Evolutionary conservation across 2,329 filamentous ascomycete genomes (phyloP), one percentile per base, ranked within the genome.

Genomic region (Trichoderma polysporum): DNA sequence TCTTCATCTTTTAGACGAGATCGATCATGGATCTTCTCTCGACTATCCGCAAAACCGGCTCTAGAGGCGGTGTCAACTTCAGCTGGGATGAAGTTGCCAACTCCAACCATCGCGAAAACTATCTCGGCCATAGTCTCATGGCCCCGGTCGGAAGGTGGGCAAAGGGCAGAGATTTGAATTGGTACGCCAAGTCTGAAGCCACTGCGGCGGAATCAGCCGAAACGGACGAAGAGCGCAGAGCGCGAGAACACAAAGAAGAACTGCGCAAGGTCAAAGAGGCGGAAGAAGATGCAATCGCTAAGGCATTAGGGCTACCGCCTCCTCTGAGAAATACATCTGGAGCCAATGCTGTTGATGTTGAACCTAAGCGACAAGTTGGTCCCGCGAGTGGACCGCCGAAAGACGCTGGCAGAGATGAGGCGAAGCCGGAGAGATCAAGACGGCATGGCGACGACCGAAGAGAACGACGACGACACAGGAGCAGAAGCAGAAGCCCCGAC

Each of bases 91-190:
- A 97, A 72, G 94, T 99, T 75, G 90, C 94, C 77, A 88, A 84
- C 71, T 96, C 93, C 58, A 82, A 86, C 25, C 94, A 97, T 75
- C 93, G 95, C 78, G 94, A 99, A 79, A 97, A 90, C 74, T 90
- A 88, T 78, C 90, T 97, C 8, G 94, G 94, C 61, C 94, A 97
- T 81, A 95, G 91, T 68, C 81, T 97, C 67, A 97, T 94, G 84
- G 94, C 94, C 0, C 92, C 94, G 0, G 93, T 97, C 3, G 94
- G 94, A 8, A 90, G 94, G 71, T 97, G 94, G 94, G 92, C 95
- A 74, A 89, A 94, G 75, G 89, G 90, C 8, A 89, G 88, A 68
- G 86, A 88, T 65, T 79, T 90, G 9, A 84, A 80, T 67, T 90
- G 88, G 88, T 90, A 90, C 72, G 85, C 86, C 50, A 90, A 88